Evolutionary conservation across 345 rosid genomes (phyloP).

Genomic region (Eucalyptus marginata): DNA sequence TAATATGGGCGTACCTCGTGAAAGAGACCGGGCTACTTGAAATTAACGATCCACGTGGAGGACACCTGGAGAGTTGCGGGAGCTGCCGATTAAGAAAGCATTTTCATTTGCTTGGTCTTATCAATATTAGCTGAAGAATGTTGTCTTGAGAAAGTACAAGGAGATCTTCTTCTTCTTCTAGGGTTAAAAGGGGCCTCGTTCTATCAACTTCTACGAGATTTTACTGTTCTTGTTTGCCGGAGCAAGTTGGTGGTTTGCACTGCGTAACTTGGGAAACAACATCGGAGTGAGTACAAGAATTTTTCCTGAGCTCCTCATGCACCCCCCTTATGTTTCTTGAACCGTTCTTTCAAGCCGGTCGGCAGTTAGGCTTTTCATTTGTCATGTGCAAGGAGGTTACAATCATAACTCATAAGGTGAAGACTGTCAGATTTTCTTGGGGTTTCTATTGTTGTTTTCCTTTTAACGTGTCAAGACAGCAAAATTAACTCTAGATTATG

Average conservation of each 20-base stretch:
- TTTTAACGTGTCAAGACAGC: no score
- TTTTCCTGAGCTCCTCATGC: neutral
- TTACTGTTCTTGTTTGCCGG: neutral
- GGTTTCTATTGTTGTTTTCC: no score
- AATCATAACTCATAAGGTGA: no score
- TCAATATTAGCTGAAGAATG: neutral
- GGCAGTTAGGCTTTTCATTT: no score
- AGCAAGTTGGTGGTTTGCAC: neutral
- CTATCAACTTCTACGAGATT: neutral
- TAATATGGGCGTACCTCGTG: no score
- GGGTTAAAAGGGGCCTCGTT: neutral
- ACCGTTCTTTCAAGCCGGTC: no score
- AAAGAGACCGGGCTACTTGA: no score
- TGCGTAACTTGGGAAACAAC: neutral
- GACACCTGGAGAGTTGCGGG: neutral
- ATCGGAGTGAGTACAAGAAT: neutral
- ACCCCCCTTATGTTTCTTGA: neutral
- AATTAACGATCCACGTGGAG: no score
- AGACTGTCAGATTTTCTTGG: no score
- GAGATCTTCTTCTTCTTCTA: neutral
- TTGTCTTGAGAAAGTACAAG: neutral
- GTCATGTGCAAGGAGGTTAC: no score
- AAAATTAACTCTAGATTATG: no score
- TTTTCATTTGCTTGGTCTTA: neutral
- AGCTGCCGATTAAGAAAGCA: neutral